Conservation (phyloP, 192 early-diverging fungal species). For the Phycomyces nitens region DNA sequence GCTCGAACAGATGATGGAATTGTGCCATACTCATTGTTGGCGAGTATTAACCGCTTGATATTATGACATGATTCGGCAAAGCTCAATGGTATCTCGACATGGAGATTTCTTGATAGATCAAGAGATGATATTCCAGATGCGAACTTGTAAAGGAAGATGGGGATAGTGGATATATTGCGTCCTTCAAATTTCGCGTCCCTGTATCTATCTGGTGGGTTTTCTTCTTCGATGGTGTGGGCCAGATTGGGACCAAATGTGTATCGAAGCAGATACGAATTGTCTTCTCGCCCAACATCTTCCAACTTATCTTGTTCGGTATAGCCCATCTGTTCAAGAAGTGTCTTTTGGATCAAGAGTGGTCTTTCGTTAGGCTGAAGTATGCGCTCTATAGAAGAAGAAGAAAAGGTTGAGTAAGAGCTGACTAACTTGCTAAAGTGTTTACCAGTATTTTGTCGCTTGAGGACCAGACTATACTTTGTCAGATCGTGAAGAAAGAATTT, state of each 20-base stretch:
- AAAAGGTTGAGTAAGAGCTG: slow-evolving; percentile 2
- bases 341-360: slow-evolving; percentile 72
- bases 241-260: slow-evolving; percentile 61
- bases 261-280: slow-evolving; percentile 82
- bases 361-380: slow-evolving; percentile 63
- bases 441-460: slow-evolving; percentile 24
- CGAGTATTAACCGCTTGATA: slow-evolving; percentile 66
- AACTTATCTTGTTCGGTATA: slow-evolving; percentile 75
- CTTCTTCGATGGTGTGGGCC: slow-evolving; percentile 39
- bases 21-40: slow-evolving; percentile 63
- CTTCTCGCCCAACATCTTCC: slow-evolving; percentile 76
- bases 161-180: slow-evolving; percentile 72
- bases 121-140: slow-evolving; percentile 68
- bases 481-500: slow-evolving; percentile 82
- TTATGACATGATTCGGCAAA: slow-evolving; percentile 71
- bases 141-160: slow-evolving; percentile 68
- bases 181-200: slow-evolving; percentile 62
- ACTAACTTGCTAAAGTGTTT: no score
- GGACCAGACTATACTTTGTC: slow-evolving; percentile 28
- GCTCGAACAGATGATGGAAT: slow-evolving; percentile 69
- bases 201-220: slow-evolving; percentile 38
- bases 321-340: slow-evolving; percentile 72
- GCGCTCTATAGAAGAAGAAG: slow-evolving; percentile 54
- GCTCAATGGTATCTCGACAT: slow-evolving; percentile 79
- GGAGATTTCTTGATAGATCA: slow-evolving; percentile 77